phyloP scores from a whole-genome alignment of 495 filamentous ascomycete genomes.

The Tuber magnatum region DNA sequence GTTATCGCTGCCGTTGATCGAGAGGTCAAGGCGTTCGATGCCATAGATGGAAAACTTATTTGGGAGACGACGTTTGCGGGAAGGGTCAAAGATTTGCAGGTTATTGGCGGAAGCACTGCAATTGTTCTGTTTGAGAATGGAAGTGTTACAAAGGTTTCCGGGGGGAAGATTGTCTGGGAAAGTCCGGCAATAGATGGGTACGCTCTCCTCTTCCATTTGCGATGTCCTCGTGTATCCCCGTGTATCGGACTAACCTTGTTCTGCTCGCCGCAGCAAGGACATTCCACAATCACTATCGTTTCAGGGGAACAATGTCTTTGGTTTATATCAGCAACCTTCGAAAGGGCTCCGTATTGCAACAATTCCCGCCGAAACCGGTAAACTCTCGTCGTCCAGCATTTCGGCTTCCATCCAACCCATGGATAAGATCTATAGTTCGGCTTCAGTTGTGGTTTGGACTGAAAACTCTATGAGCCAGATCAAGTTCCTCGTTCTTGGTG shows the following conservation, averaged over 20 bases:
- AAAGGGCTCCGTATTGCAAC: slow-evolving; percentile 30
- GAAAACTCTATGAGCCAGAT: slow-evolving; percentile 27
- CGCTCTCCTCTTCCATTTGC: background rate
- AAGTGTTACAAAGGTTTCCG: slow-evolving; percentile 56
- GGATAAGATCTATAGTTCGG: slow-evolving; percentile 18
- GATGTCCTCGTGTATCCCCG: too few relatives aligned
- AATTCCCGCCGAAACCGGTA: slow-evolving; percentile 19
- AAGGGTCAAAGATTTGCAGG: slow-evolving; percentile 67
- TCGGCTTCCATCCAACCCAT: slow-evolving; percentile 13
- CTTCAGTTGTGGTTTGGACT: slow-evolving; percentile 25
- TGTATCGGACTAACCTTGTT: slow-evolving; percentile 1
- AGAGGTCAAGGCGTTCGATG: slow-evolving; percentile 73
- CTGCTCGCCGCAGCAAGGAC: slow-evolving; percentile 15
- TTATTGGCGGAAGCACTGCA: slow-evolving; percentile 70
- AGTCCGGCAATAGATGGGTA: slow-evolving; percentile 41
- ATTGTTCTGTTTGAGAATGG: slow-evolving; percentile 60
- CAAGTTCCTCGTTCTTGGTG: slow-evolving; percentile 27
- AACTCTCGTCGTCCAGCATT: slow-evolving; percentile 11
- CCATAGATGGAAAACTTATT: slow-evolving; percentile 65
- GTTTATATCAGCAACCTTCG: slow-evolving; percentile 16
- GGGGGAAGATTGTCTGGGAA: slow-evolving; percentile 77
- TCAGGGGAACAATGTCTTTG: slow-evolving; percentile 9
- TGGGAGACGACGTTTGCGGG: slow-evolving; percentile 61
- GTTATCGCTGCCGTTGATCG: slow-evolving; percentile 63
- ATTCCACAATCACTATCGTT: slow-evolving; percentile 30